phyloP scores from a whole-genome alignment of 2,329 filamentous ascomycete genomes.

The Fusarium dimerum region DNA sequence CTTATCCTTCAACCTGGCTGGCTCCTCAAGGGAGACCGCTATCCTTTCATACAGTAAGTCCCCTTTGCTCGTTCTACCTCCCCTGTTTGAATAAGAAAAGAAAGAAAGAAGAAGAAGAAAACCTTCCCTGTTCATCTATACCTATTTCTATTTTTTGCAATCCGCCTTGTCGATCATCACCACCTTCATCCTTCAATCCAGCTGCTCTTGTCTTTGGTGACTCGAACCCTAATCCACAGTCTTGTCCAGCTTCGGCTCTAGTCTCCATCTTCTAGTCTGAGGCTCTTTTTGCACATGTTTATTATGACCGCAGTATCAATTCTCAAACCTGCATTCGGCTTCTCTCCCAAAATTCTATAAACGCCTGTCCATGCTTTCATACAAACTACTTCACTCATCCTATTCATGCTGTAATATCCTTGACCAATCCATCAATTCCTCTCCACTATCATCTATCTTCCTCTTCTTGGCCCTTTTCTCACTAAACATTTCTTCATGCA shows the following conservation, averaged over 20 bases:
- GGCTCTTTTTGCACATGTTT: not conserved
- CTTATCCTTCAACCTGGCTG: too few species aligned
- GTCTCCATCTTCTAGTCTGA: not conserved
- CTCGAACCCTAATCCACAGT: not conserved
- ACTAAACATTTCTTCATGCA: not conserved
- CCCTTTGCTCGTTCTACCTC: conserved; percentile 1
- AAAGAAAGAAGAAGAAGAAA: not conserved
- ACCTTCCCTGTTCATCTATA: not conserved
- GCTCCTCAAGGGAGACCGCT: too few species aligned
- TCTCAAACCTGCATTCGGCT: too few species aligned
- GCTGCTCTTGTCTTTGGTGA: not conserved
- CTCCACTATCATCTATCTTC: not conserved
- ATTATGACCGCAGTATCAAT: too few species aligned
- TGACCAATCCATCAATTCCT: too few species aligned
- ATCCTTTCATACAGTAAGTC: too few species aligned
- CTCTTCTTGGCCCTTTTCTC: not conserved
- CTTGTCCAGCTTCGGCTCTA: not conserved
- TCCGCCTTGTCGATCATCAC: not conserved
- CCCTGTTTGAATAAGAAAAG: not conserved
- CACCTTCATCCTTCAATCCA: not conserved
- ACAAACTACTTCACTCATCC: too few species aligned
- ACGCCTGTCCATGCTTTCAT: too few species aligned
- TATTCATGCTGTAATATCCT: too few species aligned
- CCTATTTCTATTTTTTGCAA: not conserved
- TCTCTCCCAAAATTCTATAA: too few species aligned